Base-by-base conservation (phyloP, 768 basidiomycete genomes). In the Dioszegia aurantiaca region DNA sequence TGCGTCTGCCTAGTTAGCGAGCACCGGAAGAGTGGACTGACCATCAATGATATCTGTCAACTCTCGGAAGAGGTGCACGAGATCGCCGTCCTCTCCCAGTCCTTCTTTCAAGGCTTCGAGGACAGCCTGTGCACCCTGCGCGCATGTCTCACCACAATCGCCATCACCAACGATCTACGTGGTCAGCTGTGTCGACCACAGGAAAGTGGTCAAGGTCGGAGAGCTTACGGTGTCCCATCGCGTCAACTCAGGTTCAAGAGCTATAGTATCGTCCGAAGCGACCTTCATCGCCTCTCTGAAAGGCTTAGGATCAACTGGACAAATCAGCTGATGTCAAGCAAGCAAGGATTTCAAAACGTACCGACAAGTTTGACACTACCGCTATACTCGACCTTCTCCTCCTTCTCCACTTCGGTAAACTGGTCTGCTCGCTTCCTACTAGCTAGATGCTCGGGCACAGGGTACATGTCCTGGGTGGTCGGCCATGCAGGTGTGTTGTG, bases 161-260 rank as follows among this genome's bases (percentile, higher is more conserved):
- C 73, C 73, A 58, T 74, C 73, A 17, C 73, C 73, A n/a, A 74
- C 73, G 44, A 74, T 74, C 70, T 72, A 41, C 23, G 12, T 1
- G 8, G 40, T 63, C 39, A 58, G 46, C 47, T 27, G n/a, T n/a
- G n/a, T n/a, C n/a, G n/a, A 33, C 33, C 6, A 33, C 33, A 41
- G 21, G 17, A 42, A 10, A 30, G 23, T 42, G 12, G 33, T 10
- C 12, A 27, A 47, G 24, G 28, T 48, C 2, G 30, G 14, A 19
- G 11, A 19, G 62, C 70, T 59, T 33, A 72, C 70, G 2, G 73
- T 74, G 48, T 74, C 73, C 73, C 73, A 74, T 51, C 60, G 30
- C 0, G 73, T 74, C 24, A 74, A 49, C 39, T 74, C 61, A 1
- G 73, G 73, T 49, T 74, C 73, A 1, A 67, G 60, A 17, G 65